phyloP scores from a whole-genome alignment of 805 yeast species.

The Spathaspora girioi region DNA sequence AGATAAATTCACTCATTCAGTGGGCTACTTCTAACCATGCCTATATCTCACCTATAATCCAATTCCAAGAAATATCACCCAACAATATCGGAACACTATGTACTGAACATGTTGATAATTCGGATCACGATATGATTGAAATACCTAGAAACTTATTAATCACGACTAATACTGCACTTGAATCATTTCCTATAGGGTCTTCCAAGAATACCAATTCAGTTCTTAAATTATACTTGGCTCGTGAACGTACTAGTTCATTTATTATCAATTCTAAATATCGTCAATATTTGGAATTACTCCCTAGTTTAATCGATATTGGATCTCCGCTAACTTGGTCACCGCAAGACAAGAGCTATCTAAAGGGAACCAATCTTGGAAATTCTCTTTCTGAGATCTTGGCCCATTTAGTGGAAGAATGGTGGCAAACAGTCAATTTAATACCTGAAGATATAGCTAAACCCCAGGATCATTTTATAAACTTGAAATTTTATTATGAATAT shows the following conservation, averaged over 20 bases:
- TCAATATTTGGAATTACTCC: constrained; percentile 31
- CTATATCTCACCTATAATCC: constrained; percentile 16
- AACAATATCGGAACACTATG: constrained; percentile 19
- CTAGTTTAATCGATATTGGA: constrained; percentile 38
- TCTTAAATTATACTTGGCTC: constrained; percentile 33
- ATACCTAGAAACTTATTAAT: constrained; percentile 10
- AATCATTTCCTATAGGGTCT: constrained; percentile 12
- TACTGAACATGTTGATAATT: neutral
- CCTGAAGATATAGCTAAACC: constrained; percentile 31
- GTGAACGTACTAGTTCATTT: constrained; percentile 18
- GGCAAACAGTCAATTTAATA: constrained; percentile 28
- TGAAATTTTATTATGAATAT: constrained; percentile 42
- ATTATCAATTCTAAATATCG: constrained; percentile 18
- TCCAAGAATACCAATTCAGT: constrained; percentile 25
- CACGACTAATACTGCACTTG: constrained; percentile 22
- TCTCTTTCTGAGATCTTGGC: constrained; percentile 46
- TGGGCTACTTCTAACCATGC: constrained; percentile 36
- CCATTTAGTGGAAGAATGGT: constrained; percentile 61
- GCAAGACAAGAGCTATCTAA: constrained; percentile 46
- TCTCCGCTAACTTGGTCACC: constrained; percentile 67
- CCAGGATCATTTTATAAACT: constrained; percentile 30
- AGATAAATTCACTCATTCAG: constrained; percentile 14
- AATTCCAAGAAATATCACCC: constrained; percentile 17
- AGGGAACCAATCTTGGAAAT: constrained; percentile 68
- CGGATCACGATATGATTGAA: neutral